Base-by-base conservation (phyloP, 768 basidiomycete genomes). In the Suillus plorans region DNA sequence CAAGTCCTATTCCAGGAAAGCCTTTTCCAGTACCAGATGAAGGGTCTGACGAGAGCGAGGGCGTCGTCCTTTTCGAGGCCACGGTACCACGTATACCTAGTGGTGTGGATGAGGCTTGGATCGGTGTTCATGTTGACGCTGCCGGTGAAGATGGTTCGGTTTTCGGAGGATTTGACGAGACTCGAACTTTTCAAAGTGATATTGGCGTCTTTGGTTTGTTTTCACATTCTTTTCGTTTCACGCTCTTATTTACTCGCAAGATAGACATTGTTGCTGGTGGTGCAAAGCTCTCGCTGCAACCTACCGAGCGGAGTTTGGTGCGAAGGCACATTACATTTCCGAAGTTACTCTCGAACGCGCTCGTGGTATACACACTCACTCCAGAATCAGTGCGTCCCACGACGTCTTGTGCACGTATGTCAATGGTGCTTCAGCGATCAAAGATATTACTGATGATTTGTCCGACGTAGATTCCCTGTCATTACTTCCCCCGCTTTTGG, bases 31-130 rank as follows among this genome's bases (percentile, higher is more conserved):
- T 84, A 0, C 89, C 90, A 16, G 74, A 84, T 18, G 87, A 89
- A 74, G 91, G 91, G 0, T 73, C 84, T 0, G 89, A 91, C 61
- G 90, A 94, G 72, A 89, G 88, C 10, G 91, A 92, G 63, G 91
- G 90, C 0, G 79, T 89, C 2, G 88, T 88, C 5, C 76, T 88
- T 31, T 91, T 85, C 69, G 87, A 89, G 70, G 83, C 82, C 12
- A 75, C 80, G 47, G 50, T 89, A 20, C 68, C 75, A 2, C 36
- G 8, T 49, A 62, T 66, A 20, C 45, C 64, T 28, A 66, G 66
- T 58, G 68, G 45, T 39, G 70, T 44, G 6, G 55, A 64, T 20
- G 65, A 68, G 13, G 73, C 74, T 7, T 86, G 83, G 81, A 73
- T 93, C 6, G 89, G 82, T 2, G 78, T 93, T 47, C 76, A 71